Base-by-base conservation (phyloP, 2,329 filamentous ascomycete species). In the Paracoccidioides lutzii region DNA sequence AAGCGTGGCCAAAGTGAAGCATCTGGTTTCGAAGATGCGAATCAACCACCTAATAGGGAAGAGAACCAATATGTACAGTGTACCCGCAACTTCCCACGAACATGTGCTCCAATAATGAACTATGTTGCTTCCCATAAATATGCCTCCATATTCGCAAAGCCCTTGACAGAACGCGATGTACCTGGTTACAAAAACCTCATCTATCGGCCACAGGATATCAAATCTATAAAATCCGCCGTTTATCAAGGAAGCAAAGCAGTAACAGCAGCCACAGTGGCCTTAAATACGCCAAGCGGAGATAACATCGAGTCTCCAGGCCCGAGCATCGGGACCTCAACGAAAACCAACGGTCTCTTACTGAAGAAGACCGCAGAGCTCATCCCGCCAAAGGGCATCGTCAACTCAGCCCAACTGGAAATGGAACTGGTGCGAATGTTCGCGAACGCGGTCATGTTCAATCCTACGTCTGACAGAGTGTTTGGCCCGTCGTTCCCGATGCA, bases 381-480 rank as follows among this genome's bases (percentile, higher is more conserved):
- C 2, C 88, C 91, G 2, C 91, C 93, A 0, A 88, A 84, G 63
- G 88, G 84, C 22, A 95, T 97, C 63, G 88, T 97, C 70, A 97
- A 97, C 70, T 90, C 87, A 52, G 83, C 86, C 1, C 93, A 97
- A 68, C 78, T 97, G 14, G 91, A 97, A 71, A 88, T 90, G 61
- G 91, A 97, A 69, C 76, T 97, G 9, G 88, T 94, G 63, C 87
- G 94, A 64, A 96, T 97, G 88, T 95, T 97, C 69, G 89, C 90
- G 62, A 97, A 97, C 65, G 91, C 93, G 15, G 87, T 96, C 71
- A 97, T 98, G 93, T 98, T 95, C 76, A 97, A 97, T 64, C 84
- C 87, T 0, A 88, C 95, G 59, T 83, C 85, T 0, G 77, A 87
- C 61, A 81, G 84, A 32, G 85, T 86, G 0, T 82, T 85, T 8